Percentiles rank a stretch among this genome's conserved stretches.
Conservation (phyloP, 2,329 filamentous ascomycete genomes). For the Seiridium unicorne region DNA sequence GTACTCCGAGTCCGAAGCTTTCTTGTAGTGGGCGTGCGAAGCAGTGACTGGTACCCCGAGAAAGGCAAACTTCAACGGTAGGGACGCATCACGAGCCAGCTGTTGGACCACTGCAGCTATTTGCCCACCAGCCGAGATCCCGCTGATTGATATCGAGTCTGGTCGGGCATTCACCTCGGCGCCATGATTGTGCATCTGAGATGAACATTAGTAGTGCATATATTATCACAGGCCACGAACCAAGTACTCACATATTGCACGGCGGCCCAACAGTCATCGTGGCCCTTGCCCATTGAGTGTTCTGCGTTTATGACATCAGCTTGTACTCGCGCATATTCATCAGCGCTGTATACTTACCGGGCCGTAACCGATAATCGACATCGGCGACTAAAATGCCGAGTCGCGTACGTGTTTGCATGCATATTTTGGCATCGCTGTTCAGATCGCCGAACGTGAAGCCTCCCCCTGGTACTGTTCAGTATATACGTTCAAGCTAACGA, state of each 20-base stretch:
- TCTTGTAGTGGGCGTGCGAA: slow-evolving; percentile 1
- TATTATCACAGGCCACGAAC: too few relatives aligned
- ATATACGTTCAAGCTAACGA: background rate
- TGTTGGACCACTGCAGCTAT: slow-evolving; percentile 6
- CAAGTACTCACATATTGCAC: slow-evolving; percentile 1
- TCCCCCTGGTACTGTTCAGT: background rate
- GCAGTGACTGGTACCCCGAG: background rate
- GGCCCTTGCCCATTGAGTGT: slow-evolving; percentile 1
- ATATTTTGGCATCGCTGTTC: slow-evolving; percentile 4
- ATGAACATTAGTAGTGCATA: background rate
- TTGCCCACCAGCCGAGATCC: slow-evolving; percentile 5
- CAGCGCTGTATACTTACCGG: background rate
- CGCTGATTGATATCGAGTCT: slow-evolving; percentile 7
- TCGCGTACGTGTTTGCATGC: background rate
- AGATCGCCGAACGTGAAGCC: slow-evolving; percentile 5
- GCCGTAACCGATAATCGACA: slow-evolving; percentile 2
- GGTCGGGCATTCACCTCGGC: background rate
- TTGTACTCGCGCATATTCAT: background rate
- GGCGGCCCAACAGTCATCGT: slow-evolving; percentile 5
- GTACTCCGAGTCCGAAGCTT: slow-evolving; percentile 3
- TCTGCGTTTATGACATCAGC: background rate
- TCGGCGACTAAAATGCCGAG: slow-evolving; percentile 6
- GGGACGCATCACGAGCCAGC: background rate
- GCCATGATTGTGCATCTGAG: background rate
- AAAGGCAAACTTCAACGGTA: slow-evolving; percentile 1